Evolutionary conservation across 108 stramenopile genomes (phyloP), one percentile per base, ranked within the genome.

Genomic region (Skeletonema costatum): DNA sequence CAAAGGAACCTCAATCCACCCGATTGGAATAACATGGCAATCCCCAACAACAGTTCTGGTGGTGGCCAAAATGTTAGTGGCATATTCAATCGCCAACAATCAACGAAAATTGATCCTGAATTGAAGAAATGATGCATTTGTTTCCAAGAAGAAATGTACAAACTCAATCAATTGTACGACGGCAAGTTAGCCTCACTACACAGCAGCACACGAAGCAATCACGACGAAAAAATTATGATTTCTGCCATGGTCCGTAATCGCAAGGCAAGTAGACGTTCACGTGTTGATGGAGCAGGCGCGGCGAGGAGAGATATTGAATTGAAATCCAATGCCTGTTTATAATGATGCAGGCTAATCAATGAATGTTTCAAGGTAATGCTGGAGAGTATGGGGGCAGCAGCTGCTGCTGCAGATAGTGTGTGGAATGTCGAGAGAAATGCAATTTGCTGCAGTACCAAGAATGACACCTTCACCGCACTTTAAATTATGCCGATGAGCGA

Each of bases 191-290:
- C 71, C 5, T 82, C 87, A 25, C 66, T 93, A 30, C 86, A 87
- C n/a, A 56, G 82, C 88, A 2, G 91, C 91, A 21, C 91, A 93
- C 50, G 92, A 92, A 72, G 70, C n/a, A 92, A 50, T 93, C 93
- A 0, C 91, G 92, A 76, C 87, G 92, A n/a, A 46, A 88, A 92
- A 76, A 80, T 96, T 19, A 89, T 93, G 78, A 85, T 90, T 17
- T 90, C 91, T 11, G 92, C 95, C 5, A 80, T 80, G 67, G 69
- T 92, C 13, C 84, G 95, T 64, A 92, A 93, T 71, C 60, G 65
- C 9, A 78, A 86, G 32, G 91, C 92, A n/a, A 4, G 76, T 96
- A 38, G 93, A 93, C 81, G 92, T 92, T 9, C 74, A 85, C 2
- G 56, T 69, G 8, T 71, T 96, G 39, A 96, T 96, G 95, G 78